Conservation (phyloP, 2,329 filamentous ascomycete genomes). For the Bipolaris sorokiniana region DNA sequence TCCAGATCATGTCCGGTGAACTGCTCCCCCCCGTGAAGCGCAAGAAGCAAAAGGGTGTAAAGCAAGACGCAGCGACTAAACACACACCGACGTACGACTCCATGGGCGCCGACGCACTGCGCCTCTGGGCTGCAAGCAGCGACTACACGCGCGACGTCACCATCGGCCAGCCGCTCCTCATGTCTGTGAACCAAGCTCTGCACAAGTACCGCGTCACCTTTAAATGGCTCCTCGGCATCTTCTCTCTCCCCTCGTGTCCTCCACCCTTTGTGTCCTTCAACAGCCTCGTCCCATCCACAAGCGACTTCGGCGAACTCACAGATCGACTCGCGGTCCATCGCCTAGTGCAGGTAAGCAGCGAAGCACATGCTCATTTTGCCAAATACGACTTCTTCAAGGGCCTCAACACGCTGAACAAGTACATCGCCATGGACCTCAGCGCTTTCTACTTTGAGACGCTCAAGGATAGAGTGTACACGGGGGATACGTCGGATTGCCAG, state of each 20-base stretch:
- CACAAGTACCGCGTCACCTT: slow-evolving; percentile 89
- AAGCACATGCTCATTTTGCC: slow-evolving; percentile 69
- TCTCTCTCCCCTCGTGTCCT: slow-evolving; percentile 52
- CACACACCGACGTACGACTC: slow-evolving; percentile 63
- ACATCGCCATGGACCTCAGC: slow-evolving; percentile 82
- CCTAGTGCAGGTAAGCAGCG: slow-evolving; percentile 67
- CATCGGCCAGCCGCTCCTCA: slow-evolving; percentile 78
- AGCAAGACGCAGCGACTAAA: slow-evolving; percentile 39
- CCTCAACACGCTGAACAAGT: slow-evolving; percentile 74
- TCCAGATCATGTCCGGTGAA: slow-evolving; percentile 83
- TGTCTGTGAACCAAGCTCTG: slow-evolving; percentile 75
- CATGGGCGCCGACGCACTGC: slow-evolving; percentile 83
- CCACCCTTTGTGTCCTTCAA: slow-evolving; percentile 37
- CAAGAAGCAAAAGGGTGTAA: slow-evolving; percentile 60
- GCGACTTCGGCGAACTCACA: slow-evolving; percentile 26
- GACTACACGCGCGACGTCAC: slow-evolving; percentile 90
- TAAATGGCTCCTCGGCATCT: slow-evolving; percentile 84
- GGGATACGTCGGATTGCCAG: slow-evolving; percentile 67
- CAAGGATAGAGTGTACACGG: slow-evolving; percentile 92
- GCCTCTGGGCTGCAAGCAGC: slow-evolving; percentile 88
- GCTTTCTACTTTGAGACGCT: slow-evolving; percentile 92
- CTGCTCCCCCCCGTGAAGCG: slow-evolving; percentile 72
- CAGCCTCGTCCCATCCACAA: slow-evolving; percentile 15
- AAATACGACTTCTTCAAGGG: slow-evolving; percentile 84
- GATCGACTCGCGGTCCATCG: slow-evolving; percentile 76